phyloP scores from a whole-genome alignment of 805 yeast species.

The Jamesozyma lodderae region DNA sequence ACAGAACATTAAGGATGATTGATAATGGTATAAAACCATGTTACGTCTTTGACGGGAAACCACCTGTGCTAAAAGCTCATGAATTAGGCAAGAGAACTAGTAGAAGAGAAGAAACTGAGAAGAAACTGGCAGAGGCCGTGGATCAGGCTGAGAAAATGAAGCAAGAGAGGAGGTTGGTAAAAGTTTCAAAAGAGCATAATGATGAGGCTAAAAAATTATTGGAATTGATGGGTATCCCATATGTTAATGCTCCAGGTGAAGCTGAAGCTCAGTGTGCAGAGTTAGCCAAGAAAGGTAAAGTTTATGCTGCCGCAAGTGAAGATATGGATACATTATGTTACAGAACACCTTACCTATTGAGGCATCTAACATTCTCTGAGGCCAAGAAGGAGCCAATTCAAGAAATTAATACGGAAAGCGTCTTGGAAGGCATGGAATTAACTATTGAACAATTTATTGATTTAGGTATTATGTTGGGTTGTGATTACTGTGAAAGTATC shows the following conservation, averaged over 20 bases:
- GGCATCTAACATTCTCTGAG: conserved; percentile 91
- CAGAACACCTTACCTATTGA: conserved; percentile 68
- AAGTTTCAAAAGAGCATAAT: conserved; percentile 82
- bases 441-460: conserved; percentile 71
- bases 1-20: conserved; percentile 81
- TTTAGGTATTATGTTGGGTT: conserved; percentile 85
- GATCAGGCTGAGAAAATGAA: conserved; percentile 69
- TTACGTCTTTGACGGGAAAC: conserved; percentile 95
- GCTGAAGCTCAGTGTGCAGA: conserved; percentile 99
- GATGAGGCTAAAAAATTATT: conserved; percentile 84
- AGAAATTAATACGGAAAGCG: conserved; percentile 61
- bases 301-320: conserved; percentile 94
- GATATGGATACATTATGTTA: conserved; percentile 98
- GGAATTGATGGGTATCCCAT: conserved; percentile 90
- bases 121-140: conserved; percentile 61
- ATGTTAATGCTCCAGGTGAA: conserved; percentile 89
- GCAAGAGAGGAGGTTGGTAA: conserved; percentile 74
- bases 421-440: conserved; percentile 71
- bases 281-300: conserved; percentile 80
- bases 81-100: conserved; percentile 81
- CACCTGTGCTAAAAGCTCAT: conserved; percentile 89
- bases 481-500: conserved; percentile 95
- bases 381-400: conserved; percentile 88
- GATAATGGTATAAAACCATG: conserved; percentile 94
- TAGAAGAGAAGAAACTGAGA: conserved; percentile 74